Conservation (phyloP, 371 early-diverging fungal genomes). For the Paraphysoderma sedebokerense region DNA sequence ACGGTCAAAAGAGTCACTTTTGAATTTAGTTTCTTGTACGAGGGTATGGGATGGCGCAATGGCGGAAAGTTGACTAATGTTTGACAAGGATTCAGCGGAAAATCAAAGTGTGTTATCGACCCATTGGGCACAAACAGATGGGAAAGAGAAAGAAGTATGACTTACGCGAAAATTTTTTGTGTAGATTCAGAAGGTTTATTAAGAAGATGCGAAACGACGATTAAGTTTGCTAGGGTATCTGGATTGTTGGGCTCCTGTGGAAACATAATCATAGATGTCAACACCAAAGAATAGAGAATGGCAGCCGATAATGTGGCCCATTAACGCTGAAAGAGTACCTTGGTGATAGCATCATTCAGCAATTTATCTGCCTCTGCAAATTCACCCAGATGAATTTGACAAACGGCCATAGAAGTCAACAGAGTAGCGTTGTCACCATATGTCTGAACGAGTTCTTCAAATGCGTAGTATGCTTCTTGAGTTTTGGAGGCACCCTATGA, state of each 20-base stretch:
- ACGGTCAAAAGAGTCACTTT: too few species aligned
- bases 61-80: too few species aligned
- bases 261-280: background rate
- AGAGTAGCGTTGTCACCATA: conserved; percentile 46
- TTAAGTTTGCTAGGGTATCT: conserved; percentile 75
- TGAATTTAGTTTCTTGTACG: too few species aligned
- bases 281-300: background rate
- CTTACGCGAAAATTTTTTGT: too few species aligned
- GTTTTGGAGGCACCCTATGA: conserved; percentile 55
- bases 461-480: conserved; percentile 80
- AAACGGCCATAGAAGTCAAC: conserved; percentile 66
- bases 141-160: too few species aligned
- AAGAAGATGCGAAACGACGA: conserved; percentile 42
- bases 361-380: conserved; percentile 73
- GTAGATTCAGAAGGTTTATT: conserved; percentile 56
- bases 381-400: conserved; percentile 59
- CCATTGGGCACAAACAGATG: too few species aligned
- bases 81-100: too few species aligned
- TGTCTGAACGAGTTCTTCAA: conserved; percentile 78
- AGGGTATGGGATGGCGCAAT: too few species aligned
- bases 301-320: background rate
- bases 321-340: conserved; percentile 17
- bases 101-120: too few species aligned
- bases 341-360: conserved; percentile 59
- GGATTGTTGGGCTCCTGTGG: conserved; percentile 50